Evolutionary conservation across 2,329 filamentous ascomycete genomes (phyloP), one percentile per base, ranked within the genome.

Genomic region (Penicillium sp.): DNA sequence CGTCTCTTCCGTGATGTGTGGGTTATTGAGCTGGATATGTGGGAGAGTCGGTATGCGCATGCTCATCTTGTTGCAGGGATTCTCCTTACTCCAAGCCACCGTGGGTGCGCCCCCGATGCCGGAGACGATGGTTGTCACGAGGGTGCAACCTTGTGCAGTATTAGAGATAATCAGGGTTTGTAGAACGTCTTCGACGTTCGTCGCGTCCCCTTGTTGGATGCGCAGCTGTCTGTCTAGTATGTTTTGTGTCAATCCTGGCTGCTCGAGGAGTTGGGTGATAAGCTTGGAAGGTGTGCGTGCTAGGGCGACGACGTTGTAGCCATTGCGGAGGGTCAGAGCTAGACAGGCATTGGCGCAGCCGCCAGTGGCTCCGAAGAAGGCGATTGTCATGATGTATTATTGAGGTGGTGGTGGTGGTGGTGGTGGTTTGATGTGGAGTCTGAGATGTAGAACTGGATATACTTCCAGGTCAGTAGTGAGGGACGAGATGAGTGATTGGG

Each of bases 281-380:
- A 84, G 75, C 58, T 82, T 83, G 4, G 67, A 52, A 0, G 79
- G 79, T 0, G 71, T 79, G 15, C 80, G 77, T 10, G 71, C 80
- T 9, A 83, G 70, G 8, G 79, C 78, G 46, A 70, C 69, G 54
- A 72, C 76, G 45, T 68, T 67, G 66, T 78, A 69, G 46, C 75
- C 75, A 4, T 71, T 73, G 21, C 70, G 64, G 26, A 82, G 70
- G 12, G 78, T 68, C 24, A 67, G 60, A 13, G 73, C 70, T 9
- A 82, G 74, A 43, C 73, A 72, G 34, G 71, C 63, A 49, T 74
- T 70, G 30, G 72, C 68, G 55, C 74, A 77, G 48, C 78, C 80
- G 50, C 80, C 80, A 6, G 80, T 82, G 32, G 79, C 76, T 46
- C 80, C 80, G 59, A 82, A 76, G 68, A 82, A 80, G 39, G 78